Base-by-base conservation (phyloP, 805 yeast species). In the Komagataella ulmi region DNA sequence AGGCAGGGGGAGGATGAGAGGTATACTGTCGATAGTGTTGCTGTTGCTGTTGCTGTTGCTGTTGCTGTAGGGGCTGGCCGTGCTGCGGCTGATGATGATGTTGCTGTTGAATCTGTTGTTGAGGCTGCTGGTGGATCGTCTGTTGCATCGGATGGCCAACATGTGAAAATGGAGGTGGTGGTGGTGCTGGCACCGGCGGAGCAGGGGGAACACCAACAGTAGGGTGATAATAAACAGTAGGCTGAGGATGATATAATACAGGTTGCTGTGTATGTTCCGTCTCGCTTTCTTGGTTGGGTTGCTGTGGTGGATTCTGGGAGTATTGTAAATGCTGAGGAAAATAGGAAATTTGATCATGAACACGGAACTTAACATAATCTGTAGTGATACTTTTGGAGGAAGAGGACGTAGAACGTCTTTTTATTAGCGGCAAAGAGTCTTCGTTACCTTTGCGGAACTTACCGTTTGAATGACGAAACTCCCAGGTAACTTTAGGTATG, bases 401-500 rank as follows among this genome's bases (percentile, higher is more conserved):
- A 21, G 67, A 69, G 46, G 74, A 65, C 46, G 71, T 68, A 40
- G 76, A 71, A 49, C 82, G 63, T 56, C 83, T 61, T 57, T 74
- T 75, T 51, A 78, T 77, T 53, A 68, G 66, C 24, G 68, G 66
- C 48, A 78, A 61, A 3, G 73, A 64, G 24, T 61, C 61, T 55
- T 73, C 75, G 60, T 75, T 79, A 52, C 71, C 74, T 55, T 71
- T 74, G 50, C 67, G 66, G 58, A 78, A 78, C 54, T 69, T 72
- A 3, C 80, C 81, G 46, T 71, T 63, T 48, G 72, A 65, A 55
- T 78, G 83, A 54, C 77, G 74, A 62, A 78, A 78, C 58, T 77
- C 82, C 82, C 82, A 78, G 3, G 77, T 66, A 7, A 73, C 69
- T 36, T 59, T 64, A 3, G 52, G 45, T 12, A 44, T 49, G 30